Evolutionary conservation across 2,329 filamentous ascomycete genomes (phyloP).

Genomic region (Dactylellina haptotyla): DNA sequence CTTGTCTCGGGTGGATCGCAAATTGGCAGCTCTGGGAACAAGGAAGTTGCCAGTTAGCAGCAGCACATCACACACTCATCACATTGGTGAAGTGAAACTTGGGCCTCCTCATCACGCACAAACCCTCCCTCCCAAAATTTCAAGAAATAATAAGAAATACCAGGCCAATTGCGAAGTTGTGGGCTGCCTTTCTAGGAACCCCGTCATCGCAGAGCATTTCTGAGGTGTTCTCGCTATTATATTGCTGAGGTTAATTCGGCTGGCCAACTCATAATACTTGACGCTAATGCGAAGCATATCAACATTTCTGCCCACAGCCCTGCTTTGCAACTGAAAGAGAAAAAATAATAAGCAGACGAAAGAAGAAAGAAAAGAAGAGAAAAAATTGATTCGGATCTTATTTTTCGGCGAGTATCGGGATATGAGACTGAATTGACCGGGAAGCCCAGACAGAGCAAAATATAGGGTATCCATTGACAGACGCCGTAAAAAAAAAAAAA

Average conservation of each 20-base stretch:
- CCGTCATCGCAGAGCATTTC: slow-evolving; percentile 18
- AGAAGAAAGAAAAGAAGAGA: not conserved
- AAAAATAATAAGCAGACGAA: not conserved
- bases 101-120: slow-evolving; percentile 19
- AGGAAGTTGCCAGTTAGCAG: slow-evolving; percentile 1
- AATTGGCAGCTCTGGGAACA: slow-evolving; percentile 22
- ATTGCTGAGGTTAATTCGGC: slow-evolving; percentile 16
- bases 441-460: not conserved
- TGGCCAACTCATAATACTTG: slow-evolving; percentile 51
- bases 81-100: no score
- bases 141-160: not conserved
- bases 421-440: slow-evolving; percentile 38
- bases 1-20: slow-evolving; percentile 35
- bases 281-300: slow-evolving; percentile 52
- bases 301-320: slow-evolving; percentile 14
- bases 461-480: not conserved
- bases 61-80: no score
- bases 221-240: not conserved
- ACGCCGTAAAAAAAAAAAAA: no score
- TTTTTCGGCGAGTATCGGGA: slow-evolving; percentile 1
- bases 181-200: slow-evolving; percentile 29
- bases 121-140: not conserved
- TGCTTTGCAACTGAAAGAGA: not conserved
- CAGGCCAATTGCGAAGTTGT: slow-evolving; percentile 36
- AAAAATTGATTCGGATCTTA: no score